Conservation (phyloP, 1,284 basidiomycete species). For the Prillingera fragicola region DNA sequence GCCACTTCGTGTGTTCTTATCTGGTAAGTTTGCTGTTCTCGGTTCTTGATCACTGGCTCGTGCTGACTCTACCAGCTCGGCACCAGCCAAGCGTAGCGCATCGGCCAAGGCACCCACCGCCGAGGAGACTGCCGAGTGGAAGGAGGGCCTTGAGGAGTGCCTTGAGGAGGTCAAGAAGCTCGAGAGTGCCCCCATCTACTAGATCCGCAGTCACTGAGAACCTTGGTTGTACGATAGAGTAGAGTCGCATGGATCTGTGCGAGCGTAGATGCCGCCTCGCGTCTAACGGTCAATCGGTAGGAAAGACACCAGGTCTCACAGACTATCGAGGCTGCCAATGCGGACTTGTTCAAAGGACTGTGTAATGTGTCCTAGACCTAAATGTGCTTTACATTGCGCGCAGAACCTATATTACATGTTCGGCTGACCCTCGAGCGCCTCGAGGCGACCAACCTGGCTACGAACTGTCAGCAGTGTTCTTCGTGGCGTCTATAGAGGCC, state of each 20-base stretch:
- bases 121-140: conserved; percentile 57
- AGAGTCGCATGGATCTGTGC: too few relatives aligned
- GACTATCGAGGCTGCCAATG: too few relatives aligned
- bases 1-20: conserved; percentile 98
- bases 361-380: not conserved
- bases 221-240: too few relatives aligned
- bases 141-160: conserved; percentile 64
- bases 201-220: too few relatives aligned
- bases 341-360: too few relatives aligned
- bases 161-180: conserved; percentile 77
- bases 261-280: too few relatives aligned
- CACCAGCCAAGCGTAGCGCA: conserved; percentile 37
- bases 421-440: conserved; percentile 41
- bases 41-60: not conserved
- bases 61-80: conserved; percentile 26
- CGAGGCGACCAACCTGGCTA: conserved; percentile 49
- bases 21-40: conserved; percentile 31
- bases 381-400: conserved; percentile 11
- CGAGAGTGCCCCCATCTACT: conserved; percentile 22
- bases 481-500: too few relatives aligned
- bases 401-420: too few relatives aligned
- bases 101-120: conserved; percentile 55
- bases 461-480: conserved; percentile 7
- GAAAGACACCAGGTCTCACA: too few relatives aligned
- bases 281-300: too few relatives aligned